Base-by-base conservation (phyloP, 371 early-diverging fungal genomes). In the Saksenaea oblongispora region DNA sequence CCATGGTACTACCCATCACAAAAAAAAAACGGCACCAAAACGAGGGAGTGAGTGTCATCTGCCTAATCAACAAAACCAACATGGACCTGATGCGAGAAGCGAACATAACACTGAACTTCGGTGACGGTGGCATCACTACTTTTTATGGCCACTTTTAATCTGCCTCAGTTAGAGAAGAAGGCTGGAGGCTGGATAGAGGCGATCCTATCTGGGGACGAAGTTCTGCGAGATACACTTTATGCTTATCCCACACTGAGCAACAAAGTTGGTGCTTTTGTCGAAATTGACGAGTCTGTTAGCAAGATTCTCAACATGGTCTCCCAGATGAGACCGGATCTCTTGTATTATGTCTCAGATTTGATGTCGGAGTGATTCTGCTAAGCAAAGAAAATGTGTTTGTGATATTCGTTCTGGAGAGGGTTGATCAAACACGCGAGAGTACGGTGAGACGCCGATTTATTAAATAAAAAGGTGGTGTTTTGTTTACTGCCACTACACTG, bases 11-110 rank as follows among this genome's bases (percentile, higher is more conserved):
- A 9, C 51, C 53, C n/a, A 28, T 60, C 34, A 34, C 44, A 11
- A 60, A 31, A 51, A n/a, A n/a, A 60, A 57, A 22, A 35, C 37
- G 56, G 35, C 14, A 57, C 22, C 35, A 17, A 3, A 57, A 57
- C 58, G 58, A 57, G 28, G 2, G 14, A 15, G 58, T 35, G 36
- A 36, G 35, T 57, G 18, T 37, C 37, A 3, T 36, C 34, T 31
- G 58, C 58, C 58, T 57, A 34, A 34, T 57, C 58, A 57, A 57
- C 36, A 57, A 37, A 5, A 36, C 13, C 36, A 57, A 57, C 35
- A 14, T 37, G 5, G 39, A 57, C 5, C 31, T 34, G 35, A 31
- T 37, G 3, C 58, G 1, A 1, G 58, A 3, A 17, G 58, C 58
- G 11, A 28, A 57, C 10, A 22, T n/a, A n/a, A n/a, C n/a, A n/a